Percentiles rank a stretch among this genome's conserved stretches.
phyloP scores from a whole-genome alignment of 1,284 basidiomycete species.

The Fomitopsis pinicola region DNA sequence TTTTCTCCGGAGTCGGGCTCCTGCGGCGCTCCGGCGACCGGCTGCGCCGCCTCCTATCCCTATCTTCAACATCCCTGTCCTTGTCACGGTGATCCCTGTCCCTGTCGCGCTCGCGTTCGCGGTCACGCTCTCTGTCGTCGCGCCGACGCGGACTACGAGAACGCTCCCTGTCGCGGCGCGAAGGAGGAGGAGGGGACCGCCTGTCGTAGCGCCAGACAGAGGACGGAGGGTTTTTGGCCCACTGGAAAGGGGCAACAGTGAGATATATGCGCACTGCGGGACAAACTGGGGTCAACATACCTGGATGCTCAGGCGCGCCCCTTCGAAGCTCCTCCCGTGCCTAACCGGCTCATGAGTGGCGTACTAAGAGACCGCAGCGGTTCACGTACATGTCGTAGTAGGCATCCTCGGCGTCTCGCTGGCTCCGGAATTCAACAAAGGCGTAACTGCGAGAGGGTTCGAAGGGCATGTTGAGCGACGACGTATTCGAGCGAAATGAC shows the following conservation, averaged over 20 bases:
- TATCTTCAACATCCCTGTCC: conserved; percentile 33
- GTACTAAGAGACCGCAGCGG: conserved; percentile 6
- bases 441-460: conserved; percentile 73
- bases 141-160: conserved; percentile 35
- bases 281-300: conserved; percentile 31
- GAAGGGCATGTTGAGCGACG: conserved; percentile 64
- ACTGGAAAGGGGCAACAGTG: conserved; percentile 39
- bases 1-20: conserved; percentile 43
- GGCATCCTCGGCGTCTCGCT: conserved; percentile 83
- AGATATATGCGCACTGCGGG: not conserved
- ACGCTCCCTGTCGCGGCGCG: conserved; percentile 39
- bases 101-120: conserved; percentile 34
- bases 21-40: not conserved
- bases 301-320: conserved; percentile 78
- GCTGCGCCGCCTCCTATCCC: conserved; percentile 41
- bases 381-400: conserved; percentile 81
- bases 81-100: conserved; percentile 31
- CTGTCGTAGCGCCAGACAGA: conserved; percentile 82
- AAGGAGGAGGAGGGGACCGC: conserved; percentile 51
- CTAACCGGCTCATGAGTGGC: conserved; percentile 32
- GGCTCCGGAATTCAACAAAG: conserved; percentile 85
- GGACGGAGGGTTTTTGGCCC: conserved; percentile 89
- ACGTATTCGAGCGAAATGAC: conserved; percentile 23
- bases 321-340: conserved; percentile 84
- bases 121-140: conserved; percentile 28